phyloP scores from a whole-genome alignment of 2,329 filamentous ascomycete genomes.

The Daldinia eschscholtzii region DNA sequence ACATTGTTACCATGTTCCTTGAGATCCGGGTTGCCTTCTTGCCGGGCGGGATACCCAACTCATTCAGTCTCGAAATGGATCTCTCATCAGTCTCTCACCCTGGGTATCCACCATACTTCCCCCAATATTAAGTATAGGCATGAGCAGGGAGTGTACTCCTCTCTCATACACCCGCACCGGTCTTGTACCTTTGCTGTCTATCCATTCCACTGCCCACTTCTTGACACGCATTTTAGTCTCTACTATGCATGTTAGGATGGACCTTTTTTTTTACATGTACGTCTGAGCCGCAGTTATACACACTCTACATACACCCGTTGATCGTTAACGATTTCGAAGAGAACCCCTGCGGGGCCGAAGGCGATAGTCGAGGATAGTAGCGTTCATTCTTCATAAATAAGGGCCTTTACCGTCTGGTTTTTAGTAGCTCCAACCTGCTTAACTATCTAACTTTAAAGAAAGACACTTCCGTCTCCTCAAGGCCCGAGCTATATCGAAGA shows the following conservation, averaged over 20 bases:
- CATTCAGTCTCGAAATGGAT: slow-evolving; percentile 11
- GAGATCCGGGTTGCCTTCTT: slow-evolving; percentile 10
- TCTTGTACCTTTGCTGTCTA: neutral
- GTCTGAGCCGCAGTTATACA: slow-evolving; percentile 17
- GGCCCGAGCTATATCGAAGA: neutral
- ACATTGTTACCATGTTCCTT: slow-evolving; percentile 3
- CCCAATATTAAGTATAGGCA: slow-evolving; percentile 22
- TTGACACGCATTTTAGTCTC: neutral
- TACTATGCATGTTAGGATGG: neutral
- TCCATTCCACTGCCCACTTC: neutral
- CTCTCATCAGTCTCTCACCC: slow-evolving; percentile 12
- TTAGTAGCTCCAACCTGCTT: slow-evolving; percentile 8
- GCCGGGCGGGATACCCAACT: neutral
- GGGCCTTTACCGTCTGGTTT: slow-evolving; percentile 12
- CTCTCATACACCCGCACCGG: neutral
- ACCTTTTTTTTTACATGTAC: neutral
- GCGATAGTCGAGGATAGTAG: slow-evolving; percentile 8
- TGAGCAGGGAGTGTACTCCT: neutral
- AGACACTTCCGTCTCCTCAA: neutral
- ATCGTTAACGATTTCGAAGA: slow-evolving; percentile 17
- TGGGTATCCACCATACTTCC: slow-evolving; percentile 7
- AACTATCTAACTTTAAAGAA: slow-evolving; percentile 13
- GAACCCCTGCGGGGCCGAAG: slow-evolving; percentile 4
- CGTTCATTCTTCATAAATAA: slow-evolving; percentile 28
- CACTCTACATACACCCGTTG: slow-evolving; percentile 10